Evolutionary conservation across 1,284 basidiomycete species (phyloP), one percentile per base, ranked within the genome.

Genomic region (Ceratorhiza oryzae-sativae): DNA sequence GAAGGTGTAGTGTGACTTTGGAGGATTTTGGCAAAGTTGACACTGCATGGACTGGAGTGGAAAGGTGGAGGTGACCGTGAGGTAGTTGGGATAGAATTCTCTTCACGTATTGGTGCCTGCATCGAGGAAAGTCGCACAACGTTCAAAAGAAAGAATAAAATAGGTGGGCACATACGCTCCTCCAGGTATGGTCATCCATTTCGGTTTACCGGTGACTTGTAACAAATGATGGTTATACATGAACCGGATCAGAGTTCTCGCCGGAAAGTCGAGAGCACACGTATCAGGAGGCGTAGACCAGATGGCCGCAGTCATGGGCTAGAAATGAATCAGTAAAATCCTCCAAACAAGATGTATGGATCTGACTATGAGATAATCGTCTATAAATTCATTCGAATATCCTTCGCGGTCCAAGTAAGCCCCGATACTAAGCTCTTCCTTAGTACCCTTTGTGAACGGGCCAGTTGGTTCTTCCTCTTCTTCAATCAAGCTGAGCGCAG

Each of bases 251-350:
- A 93, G 80, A 0, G 91, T 93, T 23, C 83, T 82, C 0, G 88
- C 90, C 4, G 91, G 92, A 77, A 94, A 92, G 72, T 90, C 88
- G 49, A 88, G 79, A 6, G 87, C 83, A 72, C 90, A 91, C 75
- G 87, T 86, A 76, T 90, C 88, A 3, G 91, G 89, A 0, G 91
- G 89, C 0, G 90, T 93, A 53, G 88, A 90, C 92, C 92, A 94
- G 63, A 94, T 90, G 2, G 89, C 89, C 0, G 90, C 90, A 20
- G 89, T 91, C 89, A 93, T 91, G 0, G 90, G 90, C 91, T 93
- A 73, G 0, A 45, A 48, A 72, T 10, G 71, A 9, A 13, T 59
- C 53, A 41, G n/a, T 23, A 55, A 30, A 25, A 56, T 73, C 18
- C 63, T 59, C 18, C 9, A 32, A 45, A 41, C 42, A 65, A 20